A percentile compares a stretch with the other conserved stretches of the same genome.
phyloP scores from a whole-genome alignment of 805 yeast species.

The Starmerella bacillaris region DNA sequence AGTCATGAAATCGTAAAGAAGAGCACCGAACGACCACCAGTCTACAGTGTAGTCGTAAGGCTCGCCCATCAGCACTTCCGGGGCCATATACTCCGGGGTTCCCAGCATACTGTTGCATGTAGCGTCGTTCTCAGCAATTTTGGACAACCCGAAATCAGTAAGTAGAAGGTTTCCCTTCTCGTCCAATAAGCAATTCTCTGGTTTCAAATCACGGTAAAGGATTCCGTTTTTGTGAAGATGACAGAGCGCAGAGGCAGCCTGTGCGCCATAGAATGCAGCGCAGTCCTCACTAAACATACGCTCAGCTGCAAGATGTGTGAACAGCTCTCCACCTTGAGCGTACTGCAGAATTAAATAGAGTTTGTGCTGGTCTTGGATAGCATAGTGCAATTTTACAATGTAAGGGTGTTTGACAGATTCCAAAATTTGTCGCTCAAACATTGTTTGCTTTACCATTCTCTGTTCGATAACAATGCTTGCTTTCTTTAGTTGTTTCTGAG shows the following conservation, averaged over 20 bases:
- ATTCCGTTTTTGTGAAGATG: conserved; percentile 69
- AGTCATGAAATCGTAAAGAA: conserved; percentile 58
- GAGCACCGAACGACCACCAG: conserved; percentile 85
- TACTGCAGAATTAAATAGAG: conserved; percentile 62
- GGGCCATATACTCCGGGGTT: conserved; percentile 77
- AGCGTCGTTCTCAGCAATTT: conserved; percentile 27
- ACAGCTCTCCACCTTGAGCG: conserved; percentile 78
- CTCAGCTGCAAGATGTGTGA: conserved; percentile 38
- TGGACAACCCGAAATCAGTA: conserved; percentile 68
- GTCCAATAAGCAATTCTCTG: conserved; percentile 72
- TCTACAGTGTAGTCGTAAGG: conserved; percentile 66
- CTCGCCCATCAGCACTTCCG: conserved; percentile 65
- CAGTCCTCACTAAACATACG: conserved; percentile 38
- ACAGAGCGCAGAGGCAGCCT: conserved; percentile 55
- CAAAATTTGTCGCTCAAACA: conserved; percentile 60
- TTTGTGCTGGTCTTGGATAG: conserved; percentile 64
- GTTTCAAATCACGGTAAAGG: conserved; percentile 74
- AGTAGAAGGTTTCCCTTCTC: conserved; percentile 61
- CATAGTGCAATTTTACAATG: conserved; percentile 64
- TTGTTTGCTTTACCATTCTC: conserved; percentile 52
- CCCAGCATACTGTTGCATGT: conserved; percentile 47
- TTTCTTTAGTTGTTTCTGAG: conserved; percentile 71
- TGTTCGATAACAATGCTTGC: conserved; percentile 51
- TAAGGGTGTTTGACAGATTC: conserved; percentile 59
- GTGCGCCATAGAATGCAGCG: conserved; percentile 64